Evolutionary conservation across 164 flowering plant species (phyloP).

Genomic region (Chloranthus sessilifolius): DNA sequence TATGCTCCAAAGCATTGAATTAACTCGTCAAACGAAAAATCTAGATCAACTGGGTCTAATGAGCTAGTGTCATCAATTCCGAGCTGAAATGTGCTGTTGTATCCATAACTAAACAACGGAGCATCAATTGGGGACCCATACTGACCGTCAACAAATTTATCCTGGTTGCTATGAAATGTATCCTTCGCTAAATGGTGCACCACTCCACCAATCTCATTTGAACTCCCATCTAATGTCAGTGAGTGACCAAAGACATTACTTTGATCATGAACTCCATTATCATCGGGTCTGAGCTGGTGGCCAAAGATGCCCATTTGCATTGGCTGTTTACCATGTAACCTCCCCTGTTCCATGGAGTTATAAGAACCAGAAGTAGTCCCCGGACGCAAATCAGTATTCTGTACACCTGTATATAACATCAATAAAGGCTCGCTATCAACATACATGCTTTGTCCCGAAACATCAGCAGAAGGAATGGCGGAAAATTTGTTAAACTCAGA

Average conservation of each 20-base stretch:
- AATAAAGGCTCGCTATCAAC: conserved; percentile 39
- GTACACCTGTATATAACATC: conserved; percentile 29
- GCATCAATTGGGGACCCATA: conserved; percentile 37
- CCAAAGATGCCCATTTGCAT: conserved; percentile 22
- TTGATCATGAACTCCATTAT: conserved; percentile 12
- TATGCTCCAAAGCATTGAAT: conserved; percentile 52
- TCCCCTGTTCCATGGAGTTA: conserved; percentile 22
- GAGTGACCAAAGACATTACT: conserved; percentile 9
- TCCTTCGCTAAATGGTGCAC: conserved; percentile 36
- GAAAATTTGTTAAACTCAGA: conserved; percentile 26
- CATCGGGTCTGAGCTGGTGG: conserved; percentile 25
- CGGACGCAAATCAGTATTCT: conserved; percentile 29
- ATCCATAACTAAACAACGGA: conserved; percentile 30
- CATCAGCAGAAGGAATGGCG: conserved; percentile 23
- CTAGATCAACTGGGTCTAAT: conserved; percentile 28
- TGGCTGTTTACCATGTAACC: conserved; percentile 22
- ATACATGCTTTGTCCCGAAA: conserved; percentile 34
- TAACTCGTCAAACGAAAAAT: conserved; percentile 26
- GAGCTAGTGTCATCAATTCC: conserved; percentile 25
- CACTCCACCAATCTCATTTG: conserved; percentile 25
- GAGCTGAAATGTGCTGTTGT: conserved; percentile 31
- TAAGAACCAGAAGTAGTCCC: conserved; percentile 23
- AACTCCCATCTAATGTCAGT: conserved; percentile 19
- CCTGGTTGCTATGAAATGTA: conserved; percentile 27
- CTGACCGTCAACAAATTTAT: conserved; percentile 31